These are phyloP conservation scores for Logfia minima DNA, from an alignment of 129 eudicot genomes.

Conservation along the genomic window DNA sequence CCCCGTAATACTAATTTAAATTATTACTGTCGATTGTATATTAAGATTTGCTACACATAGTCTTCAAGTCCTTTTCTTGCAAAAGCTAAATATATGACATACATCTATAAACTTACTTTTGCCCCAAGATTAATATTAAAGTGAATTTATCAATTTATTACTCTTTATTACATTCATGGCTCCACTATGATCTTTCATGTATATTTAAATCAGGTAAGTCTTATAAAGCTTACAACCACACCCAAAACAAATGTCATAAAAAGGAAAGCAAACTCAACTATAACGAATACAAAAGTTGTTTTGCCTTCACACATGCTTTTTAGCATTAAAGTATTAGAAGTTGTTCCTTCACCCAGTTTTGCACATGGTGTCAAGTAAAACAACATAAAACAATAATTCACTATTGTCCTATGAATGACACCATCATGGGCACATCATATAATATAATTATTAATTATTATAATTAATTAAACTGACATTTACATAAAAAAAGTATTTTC, in stretches of 20 bases:
- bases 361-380: slow-evolving; percentile 34
- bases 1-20: too few relatives aligned
- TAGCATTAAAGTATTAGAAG: slow-evolving; percentile 17
- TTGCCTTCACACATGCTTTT: slow-evolving; percentile 22
- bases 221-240: not conserved
- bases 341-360: slow-evolving; percentile 21
- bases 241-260: not conserved
- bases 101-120: too few relatives aligned
- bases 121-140: too few relatives aligned
- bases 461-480: not conserved
- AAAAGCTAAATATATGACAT: too few relatives aligned
- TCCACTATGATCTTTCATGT: not conserved
- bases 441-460: not conserved
- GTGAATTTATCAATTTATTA: too few relatives aligned
- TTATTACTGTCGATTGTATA: too few relatives aligned
- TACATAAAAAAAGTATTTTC: too few relatives aligned
- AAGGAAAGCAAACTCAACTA: not conserved
- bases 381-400: slow-evolving; percentile 24
- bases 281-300: slow-evolving; percentile 12
- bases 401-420: slow-evolving; percentile 16
- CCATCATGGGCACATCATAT: slow-evolving; percentile 1
- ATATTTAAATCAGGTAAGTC: not conserved
- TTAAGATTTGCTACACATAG: too few relatives aligned
- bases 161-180: not conserved
- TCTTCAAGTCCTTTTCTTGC: too few relatives aligned